Conservation (phyloP, 1,284 basidiomycete species). For the Megacollybia platyphylla region DNA sequence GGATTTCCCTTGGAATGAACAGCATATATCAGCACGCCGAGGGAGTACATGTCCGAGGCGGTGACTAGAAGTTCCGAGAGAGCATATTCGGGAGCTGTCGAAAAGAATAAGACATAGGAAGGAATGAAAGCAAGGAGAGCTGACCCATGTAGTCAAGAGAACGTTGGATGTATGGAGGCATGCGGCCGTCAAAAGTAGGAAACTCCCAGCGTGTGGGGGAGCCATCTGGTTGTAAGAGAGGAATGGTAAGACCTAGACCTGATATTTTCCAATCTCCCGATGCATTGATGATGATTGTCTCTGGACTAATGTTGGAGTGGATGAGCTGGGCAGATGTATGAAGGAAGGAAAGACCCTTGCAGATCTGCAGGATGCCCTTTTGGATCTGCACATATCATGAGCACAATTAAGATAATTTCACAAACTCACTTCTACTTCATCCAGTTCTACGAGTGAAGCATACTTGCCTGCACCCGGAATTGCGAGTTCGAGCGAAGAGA, state of each 20-base stretch:
- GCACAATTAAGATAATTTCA: conserved; percentile 1
- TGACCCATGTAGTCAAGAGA: conserved; percentile 91
- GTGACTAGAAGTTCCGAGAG: conserved; percentile 80
- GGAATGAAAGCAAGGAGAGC: conserved; percentile 8
- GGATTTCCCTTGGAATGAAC: conserved; percentile 83
- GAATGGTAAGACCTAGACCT: conserved; percentile 80
- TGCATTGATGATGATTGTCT: conserved; percentile 78
- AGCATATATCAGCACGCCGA: conserved; percentile 84
- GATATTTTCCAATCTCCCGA: conserved; percentile 97
- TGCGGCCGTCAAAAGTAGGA: conserved; percentile 74
- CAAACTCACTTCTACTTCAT: conserved; percentile 75
- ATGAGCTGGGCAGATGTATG: conserved; percentile 87
- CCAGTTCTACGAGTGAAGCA: conserved; percentile 55
- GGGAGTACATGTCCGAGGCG: conserved; percentile 88
- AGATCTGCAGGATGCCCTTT: conserved; percentile 90
- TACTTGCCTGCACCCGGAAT: conserved; percentile 51
- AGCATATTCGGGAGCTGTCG: conserved; percentile 85
- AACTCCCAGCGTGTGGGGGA: conserved; percentile 76
- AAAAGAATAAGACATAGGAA: background rate
- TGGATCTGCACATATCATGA: conserved; percentile 59
- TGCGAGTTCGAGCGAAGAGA: conserved; percentile 67
- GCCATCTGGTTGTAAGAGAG: conserved; percentile 62
- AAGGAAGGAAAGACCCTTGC: conserved; percentile 87
- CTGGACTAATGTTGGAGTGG: conserved; percentile 84
- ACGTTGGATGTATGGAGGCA: conserved; percentile 77